Conservation (phyloP, 1,139 yeast species). For the Yamadazyma jaroonii region DNA sequence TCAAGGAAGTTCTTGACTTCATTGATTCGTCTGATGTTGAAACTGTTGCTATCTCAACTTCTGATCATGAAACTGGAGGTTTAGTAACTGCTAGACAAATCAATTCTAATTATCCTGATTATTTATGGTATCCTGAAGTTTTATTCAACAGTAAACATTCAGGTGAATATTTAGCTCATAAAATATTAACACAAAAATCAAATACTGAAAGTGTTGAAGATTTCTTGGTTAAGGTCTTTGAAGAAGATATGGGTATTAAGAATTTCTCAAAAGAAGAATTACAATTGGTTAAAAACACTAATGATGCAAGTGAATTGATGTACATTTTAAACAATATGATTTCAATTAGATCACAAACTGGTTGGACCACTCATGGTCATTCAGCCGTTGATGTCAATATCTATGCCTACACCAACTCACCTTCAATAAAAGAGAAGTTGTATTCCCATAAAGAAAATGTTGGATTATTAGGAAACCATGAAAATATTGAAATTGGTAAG, state of each 20-base stretch:
- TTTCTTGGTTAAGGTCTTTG: slow-evolving; percentile 43
- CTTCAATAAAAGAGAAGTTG: slow-evolving; percentile 35
- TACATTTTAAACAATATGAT: slow-evolving; percentile 54
- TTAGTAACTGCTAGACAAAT: slow-evolving; percentile 72
- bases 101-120: slow-evolving; percentile 32
- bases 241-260: slow-evolving; percentile 56
- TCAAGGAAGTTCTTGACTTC: slow-evolving; percentile 63
- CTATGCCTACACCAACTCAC: slow-evolving; percentile 64
- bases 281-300: slow-evolving; percentile 26
- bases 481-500: slow-evolving; percentile 77
- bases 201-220: slow-evolving; percentile 22
- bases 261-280: slow-evolving; percentile 55
- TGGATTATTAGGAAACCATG: slow-evolving; percentile 71
- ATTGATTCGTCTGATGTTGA: slow-evolving; percentile 64
- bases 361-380: slow-evolving; percentile 90
- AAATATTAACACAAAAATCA: slow-evolving; percentile 18
- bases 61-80: slow-evolving; percentile 94
- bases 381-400: slow-evolving; percentile 88
- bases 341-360: slow-evolving; percentile 68
- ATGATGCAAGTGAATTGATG: slow-evolving; percentile 20
- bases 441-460: slow-evolving; percentile 25
- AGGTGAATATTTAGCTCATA: slow-evolving; percentile 58
- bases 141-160: slow-evolving; percentile 65
- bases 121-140: slow-evolving; percentile 72
- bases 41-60: slow-evolving; percentile 71